A percentile compares a stretch with the other conserved stretches of the same genome.
Conservation (phyloP, 2,329 filamentous ascomycete genomes). For the Fusarium albidum region DNA sequence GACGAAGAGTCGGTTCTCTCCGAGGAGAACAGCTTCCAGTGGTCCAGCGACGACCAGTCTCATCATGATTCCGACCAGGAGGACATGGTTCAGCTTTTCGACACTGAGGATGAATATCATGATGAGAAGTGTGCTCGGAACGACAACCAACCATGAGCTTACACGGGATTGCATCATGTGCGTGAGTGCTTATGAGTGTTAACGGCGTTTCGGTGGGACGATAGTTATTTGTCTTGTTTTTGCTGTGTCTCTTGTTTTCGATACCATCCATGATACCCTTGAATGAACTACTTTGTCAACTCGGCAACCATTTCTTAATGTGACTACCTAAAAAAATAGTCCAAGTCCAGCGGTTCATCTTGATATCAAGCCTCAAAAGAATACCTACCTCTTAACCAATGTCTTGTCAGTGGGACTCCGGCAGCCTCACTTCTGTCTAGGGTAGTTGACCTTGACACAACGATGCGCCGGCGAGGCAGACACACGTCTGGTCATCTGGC, state of each 20-base stretch:
- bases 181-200: too few species aligned
- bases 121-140: background rate
- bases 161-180: slow-evolving; percentile 5
- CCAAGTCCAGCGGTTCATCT: too few species aligned
- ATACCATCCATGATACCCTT: slow-evolving; percentile 24
- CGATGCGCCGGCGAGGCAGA: slow-evolving; percentile 40
- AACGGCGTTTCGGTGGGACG: slow-evolving; percentile 5
- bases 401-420: background rate
- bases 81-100: slow-evolving; percentile 1
- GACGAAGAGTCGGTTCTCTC: slow-evolving; percentile 24
- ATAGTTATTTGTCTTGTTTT: background rate
- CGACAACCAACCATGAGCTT: background rate
- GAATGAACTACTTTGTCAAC: background rate
- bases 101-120: slow-evolving; percentile 9
- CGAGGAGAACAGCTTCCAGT: slow-evolving; percentile 19
- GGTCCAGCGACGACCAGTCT: slow-evolving; percentile 14
- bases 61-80: slow-evolving; percentile 3
- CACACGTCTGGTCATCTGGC: slow-evolving; percentile 8
- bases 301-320: background rate
- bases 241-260: background rate
- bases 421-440: background rate
- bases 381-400: background rate
- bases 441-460: slow-evolving; percentile 26
- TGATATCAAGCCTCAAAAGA: too few species aligned
- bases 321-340: too few species aligned